Evolutionary conservation across 164 flowering plant genomes (phyloP).

Genomic region (Stephania japonica): DNA sequence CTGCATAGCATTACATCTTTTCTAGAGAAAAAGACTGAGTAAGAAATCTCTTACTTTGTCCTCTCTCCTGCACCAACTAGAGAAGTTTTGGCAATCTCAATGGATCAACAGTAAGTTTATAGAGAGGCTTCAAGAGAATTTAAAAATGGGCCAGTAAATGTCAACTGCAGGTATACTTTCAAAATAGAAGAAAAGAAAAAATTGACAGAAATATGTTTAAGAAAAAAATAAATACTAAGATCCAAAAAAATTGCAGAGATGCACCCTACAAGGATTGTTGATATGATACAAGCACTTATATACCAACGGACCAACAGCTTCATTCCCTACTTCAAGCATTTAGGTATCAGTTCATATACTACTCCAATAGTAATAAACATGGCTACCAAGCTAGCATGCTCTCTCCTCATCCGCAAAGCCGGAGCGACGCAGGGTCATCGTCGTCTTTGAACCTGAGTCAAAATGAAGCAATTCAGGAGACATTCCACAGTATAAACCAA

Average conservation of each 20-base stretch:
- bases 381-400: not conserved
- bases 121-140: not conserved
- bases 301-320: constrained; percentile 43
- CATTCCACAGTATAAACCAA: not conserved
- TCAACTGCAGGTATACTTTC: not conserved
- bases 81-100: no score
- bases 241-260: constrained; percentile 11
- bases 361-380: constrained; percentile 8
- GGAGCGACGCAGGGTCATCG: not conserved
- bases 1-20: no score
- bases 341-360: constrained; percentile 4
- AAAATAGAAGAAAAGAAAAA: not conserved
- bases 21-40: no score
- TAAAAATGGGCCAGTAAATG: not conserved
- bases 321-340: constrained; percentile 29
- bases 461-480: not conserved
- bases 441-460: constrained; percentile 20
- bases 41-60: no score
- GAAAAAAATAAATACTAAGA: not conserved
- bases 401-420: constrained; percentile 8
- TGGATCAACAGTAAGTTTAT: not conserved
- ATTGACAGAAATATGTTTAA: not conserved
- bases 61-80: no score
- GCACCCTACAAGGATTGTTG: constrained; percentile 17
- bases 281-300: constrained; percentile 28